A percentile compares a stretch with the other conserved stretches of the same genome.
These are phyloP conservation scores for Bryoglossum gracile DNA, from an alignment of 495 filamentous ascomycete species.

Conservation along the genomic window DNA sequence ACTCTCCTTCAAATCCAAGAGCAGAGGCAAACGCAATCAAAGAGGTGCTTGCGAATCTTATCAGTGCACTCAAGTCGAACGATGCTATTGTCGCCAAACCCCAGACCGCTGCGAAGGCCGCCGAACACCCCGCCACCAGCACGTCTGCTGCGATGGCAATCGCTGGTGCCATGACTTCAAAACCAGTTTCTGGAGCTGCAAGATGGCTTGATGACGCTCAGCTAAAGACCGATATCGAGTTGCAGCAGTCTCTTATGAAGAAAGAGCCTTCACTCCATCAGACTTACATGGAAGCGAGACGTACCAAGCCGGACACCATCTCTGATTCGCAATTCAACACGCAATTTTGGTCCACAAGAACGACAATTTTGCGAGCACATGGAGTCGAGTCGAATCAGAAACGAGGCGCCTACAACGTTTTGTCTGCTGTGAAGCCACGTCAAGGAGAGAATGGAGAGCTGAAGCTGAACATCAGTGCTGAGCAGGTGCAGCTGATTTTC, in stretches of 20 bases:
- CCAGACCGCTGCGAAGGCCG: constrained; percentile 35
- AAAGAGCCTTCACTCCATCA: constrained; percentile 61
- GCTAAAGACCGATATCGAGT: constrained; percentile 62
- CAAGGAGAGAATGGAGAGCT: constrained; percentile 68
- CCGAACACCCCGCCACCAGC: too few relatives aligned
- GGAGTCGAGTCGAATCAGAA: constrained; percentile 82
- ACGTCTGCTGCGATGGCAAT: constrained; percentile 41
- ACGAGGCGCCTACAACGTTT: constrained; percentile 82
- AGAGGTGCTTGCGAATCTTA: constrained; percentile 66
- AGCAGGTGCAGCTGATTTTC: constrained; percentile 91
- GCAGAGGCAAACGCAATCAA: constrained; percentile 78
- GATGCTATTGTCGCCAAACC: constrained; percentile 37
- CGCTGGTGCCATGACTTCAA: constrained; percentile 39
- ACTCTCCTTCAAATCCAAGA: constrained; percentile 64
- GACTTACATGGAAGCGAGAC: constrained; percentile 73
- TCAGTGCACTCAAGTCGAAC: constrained; percentile 58
- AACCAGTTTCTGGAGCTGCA: constrained; percentile 36
- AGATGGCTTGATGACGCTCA: constrained; percentile 69
- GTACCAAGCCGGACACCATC: constrained; percentile 74
- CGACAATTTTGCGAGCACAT: constrained; percentile 79
- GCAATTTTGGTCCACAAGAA: constrained; percentile 87
- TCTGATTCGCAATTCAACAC: constrained; percentile 67
- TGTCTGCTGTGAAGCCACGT: constrained; percentile 80
- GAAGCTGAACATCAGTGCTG: constrained; percentile 78
- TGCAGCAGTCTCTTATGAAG: constrained; percentile 81